Base-by-base conservation (phyloP, 2,329 filamentous ascomycete genomes). In the Zymoseptoria crescenta region DNA sequence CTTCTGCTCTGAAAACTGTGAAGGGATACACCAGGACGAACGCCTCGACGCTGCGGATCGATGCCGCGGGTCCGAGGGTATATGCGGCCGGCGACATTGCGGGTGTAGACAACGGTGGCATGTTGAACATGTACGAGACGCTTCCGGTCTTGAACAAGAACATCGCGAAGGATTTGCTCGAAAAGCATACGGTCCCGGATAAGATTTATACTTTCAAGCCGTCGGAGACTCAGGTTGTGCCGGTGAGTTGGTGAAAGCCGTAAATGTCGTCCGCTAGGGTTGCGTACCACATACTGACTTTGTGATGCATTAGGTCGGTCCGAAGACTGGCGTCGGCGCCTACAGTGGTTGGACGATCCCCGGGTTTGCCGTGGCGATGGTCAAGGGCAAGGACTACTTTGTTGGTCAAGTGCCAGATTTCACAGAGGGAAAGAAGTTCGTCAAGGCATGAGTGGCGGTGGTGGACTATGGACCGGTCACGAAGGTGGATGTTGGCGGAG, bases 1-100 rank as follows among this genome's bases (percentile, higher is more conserved):
- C 82, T 0, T 55, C 66, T 3, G 66, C 73, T 6, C 74, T 84
- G 3, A 71, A 68, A 52, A 72, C 76, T 59, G 68, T 72, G 0
- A 71, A 67, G 4, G 79, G 78, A 13, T 80, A 78, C 69, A 77
- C 86, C 51, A 72, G 72, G 27, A 79, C 77, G 6, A 77, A 83
- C 64, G 64, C 62, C 0, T 56, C 65, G 8, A 80, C 77, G 1
- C 71, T 80, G 3, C 76, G 79, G 20, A 77, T 80, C 49, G 76
- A 77, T 49, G 69, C 63, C 7, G 76, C 76, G 3, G 76, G 76
- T 2, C 68, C 74, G 1, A 70, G 75, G n/a, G 74, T 81, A 45
- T 82, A 81, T 66, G 73, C 74, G 9, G 58, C 78, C 13, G 80
- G 80, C 51, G 79, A 82, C 62, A 73, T 81, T 0, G 74, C 73